Evolutionary conservation across 176 grass and related monocot species (phyloP), one percentile per base, ranked within the genome.

Genomic region (Carex littledalei): DNA sequence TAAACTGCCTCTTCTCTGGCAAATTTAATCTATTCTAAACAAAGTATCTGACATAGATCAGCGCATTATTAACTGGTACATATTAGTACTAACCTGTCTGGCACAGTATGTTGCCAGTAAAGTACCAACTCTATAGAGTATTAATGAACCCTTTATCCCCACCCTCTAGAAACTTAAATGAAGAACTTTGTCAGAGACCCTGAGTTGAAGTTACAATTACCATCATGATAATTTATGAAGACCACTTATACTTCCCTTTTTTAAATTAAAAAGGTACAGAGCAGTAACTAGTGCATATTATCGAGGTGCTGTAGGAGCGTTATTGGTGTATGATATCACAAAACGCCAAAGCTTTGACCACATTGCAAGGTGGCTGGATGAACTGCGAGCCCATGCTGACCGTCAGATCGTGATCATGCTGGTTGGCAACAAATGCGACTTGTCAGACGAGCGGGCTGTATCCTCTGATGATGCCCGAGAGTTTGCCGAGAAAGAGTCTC

Each of bases 341-440:
- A 94, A 91, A 52, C 88, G 90, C 78, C 93, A 94, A 58, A 92
- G 93, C 86, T 94, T 94, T 14, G 93, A 94, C 63, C 93, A 94
- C 73, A 94, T 94, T 73, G 88, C 93, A 20, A 86, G 90, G 47
- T 94, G 93, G 93, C 88, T 94, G 1, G 90, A 92, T 8, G 93
- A 94, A 87, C 88, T 92, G 2, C 87, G 92, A 3, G 84, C 88
- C 58, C 90, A 94, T 72, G 92, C 92, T 15, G 90, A 94, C 88
- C 89, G 89, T 85, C 91, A 92, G 84, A 94, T 92, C 32, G 86
- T 94, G 21, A 94, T 94, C 85, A 92, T 94, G 93, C 84, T 94
- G n/a, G 86, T 92, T 15, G 93, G 93, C 43, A 94, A 94, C 90
- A 94, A 92, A 63, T 88, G 86, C 2, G 93, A 94, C 58, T 86